phyloP scores from a whole-genome alignment of 1,284 basidiomycete species.

The Ganoderma multipileum region DNA sequence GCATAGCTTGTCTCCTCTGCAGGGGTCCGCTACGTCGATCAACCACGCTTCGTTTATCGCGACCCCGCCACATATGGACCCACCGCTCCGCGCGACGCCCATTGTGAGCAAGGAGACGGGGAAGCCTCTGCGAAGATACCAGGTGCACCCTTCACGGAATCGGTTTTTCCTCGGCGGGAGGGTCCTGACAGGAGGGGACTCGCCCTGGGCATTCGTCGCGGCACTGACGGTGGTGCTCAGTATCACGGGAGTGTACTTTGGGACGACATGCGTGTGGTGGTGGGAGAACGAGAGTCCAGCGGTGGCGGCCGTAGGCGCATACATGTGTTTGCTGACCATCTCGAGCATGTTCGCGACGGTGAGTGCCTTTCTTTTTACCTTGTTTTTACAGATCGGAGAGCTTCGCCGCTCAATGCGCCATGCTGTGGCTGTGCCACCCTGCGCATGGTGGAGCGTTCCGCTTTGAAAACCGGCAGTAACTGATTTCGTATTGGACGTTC shows the following conservation, averaged over 20 bases:
- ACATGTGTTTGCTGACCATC: conserved; percentile 79
- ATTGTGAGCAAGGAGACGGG: conserved; percentile 48
- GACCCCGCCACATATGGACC: conserved; percentile 37
- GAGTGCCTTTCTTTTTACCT: conserved; percentile 37
- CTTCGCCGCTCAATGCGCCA: conserved; percentile 10
- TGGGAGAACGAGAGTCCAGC: conserved; percentile 80
- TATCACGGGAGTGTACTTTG: conserved; percentile 82
- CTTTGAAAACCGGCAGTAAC: conserved; percentile 18
- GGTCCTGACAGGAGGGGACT: conserved; percentile 85
- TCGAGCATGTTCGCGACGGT: conserved; percentile 81
- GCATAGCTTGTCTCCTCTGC: conserved; percentile 32
- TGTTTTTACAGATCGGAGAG: background rate
- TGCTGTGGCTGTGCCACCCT: conserved; percentile 27
- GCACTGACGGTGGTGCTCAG: conserved; percentile 68
- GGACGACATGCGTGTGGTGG: conserved; percentile 87
- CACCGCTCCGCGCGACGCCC: conserved; percentile 53
- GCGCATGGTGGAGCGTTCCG: conserved; percentile 8
- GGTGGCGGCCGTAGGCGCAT: conserved; percentile 78
- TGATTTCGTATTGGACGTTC: conserved; percentile 21
- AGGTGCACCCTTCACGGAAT: conserved; percentile 73
- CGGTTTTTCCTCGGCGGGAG: conserved; percentile 77
- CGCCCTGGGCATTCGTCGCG: conserved; percentile 77
- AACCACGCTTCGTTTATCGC: conserved; percentile 50
- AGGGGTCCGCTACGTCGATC: conserved; percentile 37
- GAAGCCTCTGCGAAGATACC: conserved; percentile 58